phyloP scores from a whole-genome alignment of 768 basidiomycete genomes.

The Pulveroboletus sp. region DNA sequence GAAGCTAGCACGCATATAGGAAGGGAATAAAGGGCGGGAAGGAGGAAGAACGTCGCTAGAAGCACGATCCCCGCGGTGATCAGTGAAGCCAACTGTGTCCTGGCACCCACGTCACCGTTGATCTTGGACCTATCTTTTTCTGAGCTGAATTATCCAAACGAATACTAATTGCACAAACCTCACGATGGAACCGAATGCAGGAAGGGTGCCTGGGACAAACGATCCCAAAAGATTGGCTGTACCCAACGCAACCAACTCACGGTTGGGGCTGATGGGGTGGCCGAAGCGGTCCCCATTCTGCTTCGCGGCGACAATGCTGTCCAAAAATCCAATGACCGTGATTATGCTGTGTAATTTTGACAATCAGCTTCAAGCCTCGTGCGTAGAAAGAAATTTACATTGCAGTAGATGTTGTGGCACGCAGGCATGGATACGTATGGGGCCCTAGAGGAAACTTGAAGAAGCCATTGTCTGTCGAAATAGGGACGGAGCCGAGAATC shows the following conservation, averaged over 20 bases:
- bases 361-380: not conserved
- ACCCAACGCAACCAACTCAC: conserved; percentile 89
- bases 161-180: conserved; percentile 43
- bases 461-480: conserved; percentile 57
- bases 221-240: conserved; percentile 75
- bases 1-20: conserved; percentile 90
- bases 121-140: conserved; percentile 58
- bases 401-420: conserved; percentile 80
- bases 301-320: conserved; percentile 93
- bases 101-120: conserved; percentile 83
- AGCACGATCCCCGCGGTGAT: conserved; percentile 72
- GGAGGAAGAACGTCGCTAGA: conserved; percentile 83
- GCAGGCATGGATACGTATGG: conserved; percentile 59
- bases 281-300: conserved; percentile 84
- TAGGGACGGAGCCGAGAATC: conserved; percentile 75
- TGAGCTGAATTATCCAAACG: not conserved
- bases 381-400: conserved; percentile 42
- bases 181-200: conserved; percentile 91
- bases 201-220: conserved; percentile 84
- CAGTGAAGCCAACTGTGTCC: conserved; percentile 86
- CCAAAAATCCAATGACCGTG: conserved; percentile 85
- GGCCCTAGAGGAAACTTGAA: conserved; percentile 70
- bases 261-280: conserved; percentile 87
- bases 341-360: conserved; percentile 49
- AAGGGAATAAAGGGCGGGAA: conserved; percentile 80